These are phyloP conservation scores for Penicillium sp. DNA, from an alignment of 2,329 filamentous ascomycete species.

Conservation along the genomic window DNA sequence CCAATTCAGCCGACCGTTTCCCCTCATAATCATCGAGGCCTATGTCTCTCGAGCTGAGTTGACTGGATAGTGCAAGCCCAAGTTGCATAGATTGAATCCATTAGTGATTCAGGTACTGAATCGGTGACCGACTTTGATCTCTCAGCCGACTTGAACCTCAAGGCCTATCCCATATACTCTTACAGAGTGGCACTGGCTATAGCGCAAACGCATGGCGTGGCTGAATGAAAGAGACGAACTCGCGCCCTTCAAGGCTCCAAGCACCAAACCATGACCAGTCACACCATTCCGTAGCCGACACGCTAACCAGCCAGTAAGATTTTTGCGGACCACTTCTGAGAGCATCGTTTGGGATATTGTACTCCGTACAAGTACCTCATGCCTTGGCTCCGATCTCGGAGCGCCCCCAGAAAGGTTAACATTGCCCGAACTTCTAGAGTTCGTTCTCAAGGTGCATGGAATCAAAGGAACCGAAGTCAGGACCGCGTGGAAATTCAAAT, in stretches of 20 bases:
- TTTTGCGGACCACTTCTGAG: constrained; percentile 8
- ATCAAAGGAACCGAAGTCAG: neutral
- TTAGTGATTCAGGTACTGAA: neutral
- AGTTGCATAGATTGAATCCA: neutral
- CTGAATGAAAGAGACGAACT: neutral
- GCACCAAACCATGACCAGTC: constrained; percentile 1
- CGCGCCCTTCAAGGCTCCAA: neutral
- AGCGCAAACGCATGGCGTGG: neutral
- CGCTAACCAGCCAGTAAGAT: constrained; percentile 3
- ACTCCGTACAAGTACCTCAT: neutral
- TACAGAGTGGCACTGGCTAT: neutral
- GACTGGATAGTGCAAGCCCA: neutral
- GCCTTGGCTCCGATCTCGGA: constrained; percentile 21
- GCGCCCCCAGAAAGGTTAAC: neutral
- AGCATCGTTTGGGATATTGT: neutral
- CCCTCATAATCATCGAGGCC: neutral
- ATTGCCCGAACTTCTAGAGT: constrained; percentile 12
- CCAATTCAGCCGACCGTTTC: neutral
- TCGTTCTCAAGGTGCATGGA: neutral
- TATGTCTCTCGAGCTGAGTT: neutral
- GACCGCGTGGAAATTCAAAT: neutral
- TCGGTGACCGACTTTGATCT: neutral
- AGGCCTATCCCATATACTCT: neutral
- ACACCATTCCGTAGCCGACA: constrained; percentile 4
- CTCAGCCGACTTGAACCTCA: neutral